Evolutionary conservation across 495 filamentous ascomycete species (phyloP).

Genomic region (Aspergillus bertholletiae): DNA sequence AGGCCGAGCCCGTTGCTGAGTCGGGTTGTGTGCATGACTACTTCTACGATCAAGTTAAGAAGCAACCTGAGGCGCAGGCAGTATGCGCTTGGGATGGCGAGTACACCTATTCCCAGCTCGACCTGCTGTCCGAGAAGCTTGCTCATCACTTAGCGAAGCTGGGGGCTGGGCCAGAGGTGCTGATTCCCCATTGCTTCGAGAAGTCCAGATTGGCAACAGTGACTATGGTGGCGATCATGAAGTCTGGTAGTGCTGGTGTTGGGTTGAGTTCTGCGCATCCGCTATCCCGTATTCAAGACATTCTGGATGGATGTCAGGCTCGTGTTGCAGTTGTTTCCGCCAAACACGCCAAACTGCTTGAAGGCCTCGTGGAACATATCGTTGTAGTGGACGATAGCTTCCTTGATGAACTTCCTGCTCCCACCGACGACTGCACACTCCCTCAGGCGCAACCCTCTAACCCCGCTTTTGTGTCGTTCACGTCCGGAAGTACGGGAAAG

Average conservation of each 20-base stretch:
- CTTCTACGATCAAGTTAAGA: conserved; percentile 25
- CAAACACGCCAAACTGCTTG: not conserved
- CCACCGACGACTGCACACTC: not conserved
- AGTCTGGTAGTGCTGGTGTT: conserved; percentile 17
- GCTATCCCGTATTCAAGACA: not conserved
- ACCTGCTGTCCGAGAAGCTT: conserved; percentile 22
- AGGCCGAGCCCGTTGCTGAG: not conserved
- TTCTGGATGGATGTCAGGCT: not conserved
- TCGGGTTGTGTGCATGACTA: conserved; percentile 27
- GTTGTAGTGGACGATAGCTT: not conserved
- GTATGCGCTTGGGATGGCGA: conserved; percentile 45
- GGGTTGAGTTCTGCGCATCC: conserved; percentile 6
- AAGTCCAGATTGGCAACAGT: conserved; percentile 44
- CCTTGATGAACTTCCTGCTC: not conserved
- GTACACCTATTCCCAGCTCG: conserved; percentile 49
- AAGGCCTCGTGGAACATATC: not conserved
- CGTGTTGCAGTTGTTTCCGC: not conserved
- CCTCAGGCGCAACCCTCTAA: not conserved
- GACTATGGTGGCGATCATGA: conserved; percentile 43
- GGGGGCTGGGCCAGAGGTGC: conserved; percentile 26
- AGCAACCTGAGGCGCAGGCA: conserved; percentile 25
- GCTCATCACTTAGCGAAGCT: conserved; percentile 21
- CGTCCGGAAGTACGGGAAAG: conserved; percentile 76
- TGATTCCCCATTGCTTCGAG: conserved; percentile 43
- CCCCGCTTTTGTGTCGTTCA: conserved; percentile 51